phyloP scores from a whole-genome alignment of 331 rosid species.

The Dryas integrifolia region DNA sequence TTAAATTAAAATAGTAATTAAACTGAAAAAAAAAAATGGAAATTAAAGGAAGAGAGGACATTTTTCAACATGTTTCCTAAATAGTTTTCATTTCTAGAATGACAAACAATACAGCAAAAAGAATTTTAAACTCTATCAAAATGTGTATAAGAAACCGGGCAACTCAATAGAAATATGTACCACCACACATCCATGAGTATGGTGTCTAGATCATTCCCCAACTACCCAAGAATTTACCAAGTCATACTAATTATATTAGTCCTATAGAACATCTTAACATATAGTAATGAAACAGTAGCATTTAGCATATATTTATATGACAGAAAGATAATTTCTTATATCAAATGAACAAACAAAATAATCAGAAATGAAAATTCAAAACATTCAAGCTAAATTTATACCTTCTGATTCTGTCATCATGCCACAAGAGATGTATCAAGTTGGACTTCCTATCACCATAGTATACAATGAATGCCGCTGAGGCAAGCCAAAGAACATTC shows the following conservation, averaged over 20 bases:
- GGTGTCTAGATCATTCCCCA: not conserved
- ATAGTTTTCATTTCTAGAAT: not conserved
- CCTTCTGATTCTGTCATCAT: slow-evolving; percentile 88
- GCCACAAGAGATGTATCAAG: slow-evolving; percentile 70
- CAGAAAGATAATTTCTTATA: not conserved
- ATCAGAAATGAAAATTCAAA: slow-evolving; percentile 2
- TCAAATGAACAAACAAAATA: not conserved
- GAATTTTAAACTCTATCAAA: not conserved
- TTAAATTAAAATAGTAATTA: too few species aligned
- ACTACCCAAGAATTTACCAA: not conserved
- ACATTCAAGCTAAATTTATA: slow-evolving; percentile 21
- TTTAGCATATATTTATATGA: not conserved
- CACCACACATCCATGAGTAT: not conserved
- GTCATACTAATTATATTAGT: not conserved
- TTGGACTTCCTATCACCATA: slow-evolving; percentile 80
- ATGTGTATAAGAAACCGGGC: not conserved
- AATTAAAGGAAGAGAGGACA: not conserved
- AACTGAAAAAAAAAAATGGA: not conserved
- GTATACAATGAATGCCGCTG: slow-evolving; percentile 71
- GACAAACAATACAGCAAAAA: not conserved
- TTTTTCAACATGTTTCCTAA: not conserved
- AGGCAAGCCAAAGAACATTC: slow-evolving; percentile 84
- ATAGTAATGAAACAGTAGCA: not conserved
- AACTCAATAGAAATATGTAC: not conserved
- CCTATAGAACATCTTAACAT: too few species aligned